Percentiles rank a stretch among this genome's conserved stretches.
phyloP scores from a whole-genome alignment of 345 rosid species.

The Bruguiera parviflora region DNA sequence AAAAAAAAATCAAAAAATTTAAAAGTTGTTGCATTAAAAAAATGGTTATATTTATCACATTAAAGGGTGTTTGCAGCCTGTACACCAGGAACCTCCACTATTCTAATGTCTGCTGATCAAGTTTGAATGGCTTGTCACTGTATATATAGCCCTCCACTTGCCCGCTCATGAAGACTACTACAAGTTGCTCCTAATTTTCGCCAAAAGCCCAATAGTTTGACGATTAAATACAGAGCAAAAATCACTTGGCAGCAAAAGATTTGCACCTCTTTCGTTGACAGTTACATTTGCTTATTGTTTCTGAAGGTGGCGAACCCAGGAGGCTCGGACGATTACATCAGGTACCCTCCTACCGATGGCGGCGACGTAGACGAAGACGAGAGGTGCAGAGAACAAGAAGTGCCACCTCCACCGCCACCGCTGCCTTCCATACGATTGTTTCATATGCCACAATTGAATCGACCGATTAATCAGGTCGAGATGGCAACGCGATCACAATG shows the following conservation, averaged over 20 bases:
- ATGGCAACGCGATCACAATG: not conserved
- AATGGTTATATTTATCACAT: not conserved
- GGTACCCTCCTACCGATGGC: conserved; percentile 7
- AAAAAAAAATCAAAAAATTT: not conserved
- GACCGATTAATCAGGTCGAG: not conserved
- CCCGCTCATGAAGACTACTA: not conserved
- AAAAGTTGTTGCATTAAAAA: too few species aligned
- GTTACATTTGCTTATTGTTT: conserved; percentile 24
- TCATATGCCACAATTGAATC: not conserved
- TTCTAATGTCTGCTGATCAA: conserved; percentile 21
- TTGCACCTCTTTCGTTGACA: not conserved
- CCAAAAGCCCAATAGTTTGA: not conserved
- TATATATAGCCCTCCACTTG: not conserved
- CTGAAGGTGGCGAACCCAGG: conserved; percentile 39
- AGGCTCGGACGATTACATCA: conserved; percentile 15
- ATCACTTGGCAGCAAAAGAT: not conserved
- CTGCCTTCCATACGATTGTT: not conserved
- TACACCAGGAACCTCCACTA: not conserved
- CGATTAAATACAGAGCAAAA: not conserved
- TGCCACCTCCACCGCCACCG: not conserved
- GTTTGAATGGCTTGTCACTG: conserved; percentile 9
- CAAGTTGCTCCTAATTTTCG: too few species aligned
- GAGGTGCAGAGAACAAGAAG: not conserved
- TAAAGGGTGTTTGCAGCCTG: not conserved
- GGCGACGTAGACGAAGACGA: conserved; percentile 14